Conservation (phyloP, 75 land plant genomes). For the Chamaecyparis obtusa region DNA sequence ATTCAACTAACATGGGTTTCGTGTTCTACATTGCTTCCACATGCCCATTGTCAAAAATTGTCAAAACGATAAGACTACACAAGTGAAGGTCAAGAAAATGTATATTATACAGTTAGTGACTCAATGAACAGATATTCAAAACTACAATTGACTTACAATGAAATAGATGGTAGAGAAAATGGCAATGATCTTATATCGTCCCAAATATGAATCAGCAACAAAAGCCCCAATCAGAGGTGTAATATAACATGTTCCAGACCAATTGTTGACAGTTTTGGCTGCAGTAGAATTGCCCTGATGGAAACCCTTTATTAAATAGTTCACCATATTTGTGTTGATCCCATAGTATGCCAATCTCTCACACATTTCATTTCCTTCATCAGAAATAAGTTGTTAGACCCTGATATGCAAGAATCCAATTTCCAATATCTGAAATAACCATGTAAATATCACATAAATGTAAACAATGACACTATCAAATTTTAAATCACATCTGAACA, state of each 20-base stretch:
- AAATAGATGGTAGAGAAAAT: conserved; percentile 49
- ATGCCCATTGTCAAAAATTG: not conserved
- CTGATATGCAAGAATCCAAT: not conserved
- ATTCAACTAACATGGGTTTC: not conserved
- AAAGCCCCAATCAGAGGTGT: conserved; percentile 71
- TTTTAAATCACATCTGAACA: not conserved
- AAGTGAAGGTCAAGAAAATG: not conserved
- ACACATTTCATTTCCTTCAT: conserved; percentile 75
- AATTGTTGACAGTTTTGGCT: conserved; percentile 53
- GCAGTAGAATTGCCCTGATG: conserved; percentile 46
- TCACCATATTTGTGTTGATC: conserved; percentile 54
- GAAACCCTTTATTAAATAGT: conserved; percentile 42
- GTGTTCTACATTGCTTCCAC: not conserved
- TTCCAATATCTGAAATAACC: not conserved
- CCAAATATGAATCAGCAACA: conserved; percentile 67
- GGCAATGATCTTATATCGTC: conserved; percentile 68
- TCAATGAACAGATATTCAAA: not conserved
- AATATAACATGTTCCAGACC: conserved; percentile 67
- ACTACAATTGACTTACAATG: conserved; percentile 35
- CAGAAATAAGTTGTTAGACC: not conserved
- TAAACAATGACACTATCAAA: not conserved
- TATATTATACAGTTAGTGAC: not conserved
- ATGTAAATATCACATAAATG: not conserved
- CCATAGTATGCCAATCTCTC: conserved; percentile 95
- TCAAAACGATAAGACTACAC: not conserved